Evolutionary conservation across 2,329 filamentous ascomycete species (phyloP), one percentile per base, ranked within the genome.

Genomic region (Apiospora phragmitis): DNA sequence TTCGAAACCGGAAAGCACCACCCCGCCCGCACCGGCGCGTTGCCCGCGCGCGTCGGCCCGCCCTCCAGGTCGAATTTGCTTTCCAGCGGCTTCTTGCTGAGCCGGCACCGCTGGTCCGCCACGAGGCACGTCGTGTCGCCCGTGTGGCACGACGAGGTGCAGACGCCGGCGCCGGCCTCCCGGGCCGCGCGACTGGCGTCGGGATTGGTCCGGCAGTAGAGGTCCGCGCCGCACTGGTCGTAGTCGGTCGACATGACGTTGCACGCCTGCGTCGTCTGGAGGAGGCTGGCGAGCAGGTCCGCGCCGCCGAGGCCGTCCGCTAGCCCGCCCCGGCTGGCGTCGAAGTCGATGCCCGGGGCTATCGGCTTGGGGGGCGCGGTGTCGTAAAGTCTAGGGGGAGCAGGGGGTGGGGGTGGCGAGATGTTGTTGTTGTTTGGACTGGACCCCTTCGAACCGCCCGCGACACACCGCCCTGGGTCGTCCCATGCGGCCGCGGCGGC

Each of bases 401-500:
- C 11, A 26, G 26, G n/a, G 3, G 49, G 49, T 5, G n/a, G 2
- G 7, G n/a, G n/a, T n/a, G n/a, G n/a, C n/a, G 26, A 11, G 8
- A 4, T 11, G 7, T 9, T 24, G 49, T 11, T 29, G 49, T 2
- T 24, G 12, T 11, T 24, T 4, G 49, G 21, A 2, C 21, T 8
- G 11, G 41, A 71, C 1, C 72, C 70, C 29, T 69, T 72, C 12
- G 73, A 74, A 9, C 70, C 71, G 5, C n/a, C n/a, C n/a, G 59
- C 67, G 24, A 74, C 71, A 65, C 73, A 74, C 42, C 70, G 70
- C 1, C 51, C 45, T 7, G 66, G 43, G 21, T 72, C 32, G 9
- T 59, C 59, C 71, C 71, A 74, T 16, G 69, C 67, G 7, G 72
- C 76, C 41, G 72, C 76, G 5, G 81, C 81, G 26, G 83, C 85